Base-by-base conservation (phyloP, 2,329 filamentous ascomycete genomes). In the Ascosphaera pollenicola region DNA sequence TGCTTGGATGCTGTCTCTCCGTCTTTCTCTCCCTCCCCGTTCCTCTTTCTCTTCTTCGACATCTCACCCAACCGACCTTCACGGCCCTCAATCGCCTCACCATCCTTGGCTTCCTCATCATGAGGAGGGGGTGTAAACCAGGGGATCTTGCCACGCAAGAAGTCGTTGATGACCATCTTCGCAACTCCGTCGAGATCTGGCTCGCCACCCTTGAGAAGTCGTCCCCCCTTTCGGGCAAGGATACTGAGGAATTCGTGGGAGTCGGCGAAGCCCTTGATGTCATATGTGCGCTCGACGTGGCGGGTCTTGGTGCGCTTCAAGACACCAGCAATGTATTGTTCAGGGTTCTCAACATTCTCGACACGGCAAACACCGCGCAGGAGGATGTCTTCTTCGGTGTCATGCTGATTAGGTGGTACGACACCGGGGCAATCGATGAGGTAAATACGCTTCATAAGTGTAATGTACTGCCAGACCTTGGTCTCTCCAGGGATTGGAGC, bases 401-500 rank as follows among this genome's bases (percentile, higher is more conserved):
- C 87, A 40, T 73, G 73, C 44, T 73, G 73, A 46, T 80, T 89
- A 0, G 89, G 87, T 3, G 89, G 89, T 1, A 95, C 89, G 32
- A 98, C 84, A 57, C 89, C 89, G 31, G 89, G 89, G 51, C 87
- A 95, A 51, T 98, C 89, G 49, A 98, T 95, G 40, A 98, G 70
- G 58, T 87, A 85, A 39, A 92, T 92, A 40, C 83, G 69, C 62
- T 85, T 91, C 80, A 92, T 93, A 43, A 95, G 60, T 2, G 84
- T 93, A 47, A 94, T 83, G 53, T 94, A 94, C 56, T 94, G 87
- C 87, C 89, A 95, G 21, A 94, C 80, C 60, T 94, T 95, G 26
- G 87, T 95, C 64, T 94, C 85, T 11, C 85, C 89, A 5, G 89
- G 87, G 44, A 95, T 93, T 4, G 87, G 89, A 5, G 89, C 89